Evolutionary conservation across 2,329 filamentous ascomycete species (phyloP), one percentile per base, ranked within the genome.

Genomic region (Alternaria metachromatica): DNA sequence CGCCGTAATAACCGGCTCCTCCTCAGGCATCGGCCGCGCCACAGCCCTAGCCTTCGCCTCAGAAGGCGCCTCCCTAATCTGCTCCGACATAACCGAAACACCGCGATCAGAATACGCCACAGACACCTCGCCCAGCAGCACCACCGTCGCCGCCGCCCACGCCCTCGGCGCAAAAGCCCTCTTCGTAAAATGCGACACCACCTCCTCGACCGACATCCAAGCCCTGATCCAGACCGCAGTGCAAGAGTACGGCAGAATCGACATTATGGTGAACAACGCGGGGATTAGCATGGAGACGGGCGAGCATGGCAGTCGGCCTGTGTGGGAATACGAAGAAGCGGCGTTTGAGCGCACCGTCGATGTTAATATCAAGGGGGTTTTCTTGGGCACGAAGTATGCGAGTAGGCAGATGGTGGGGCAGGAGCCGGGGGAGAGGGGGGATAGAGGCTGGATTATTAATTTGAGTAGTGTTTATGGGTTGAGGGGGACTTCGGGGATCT

Each of bases 401-500:
- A 73, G 79, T 2, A 59, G 63, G 1, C 85, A 87, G 64, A 87
- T 88, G 84, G 73, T 86, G 11, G 75, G 76, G 7, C 87, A 88
- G 64, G 75, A 81, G 0, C 79, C 77, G 0, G 72, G 78, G 5
- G 23, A 66, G 20, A 69, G 46, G 26, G 74, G 74, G 12, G 75
- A 79, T 58, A 75, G 86, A 30, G 87, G 86, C 4, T 79, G 80
- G 68, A 88, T 89, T 67, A 80, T 88, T 63, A 89, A 89, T 69
- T 76, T 87, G 2, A 79, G 85, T 0, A 85, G 82, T 58, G 83
- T 88, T 67, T 82, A 82, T 49, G 85, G 85, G 11, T 54, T 87
- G 18, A 76, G 84, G 6, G 82, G 62, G 66, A 2, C 72, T 66
- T 41, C 62, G 5, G 56, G 48, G 7, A 50, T 44, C 3, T 82